phyloP scores from a whole-genome alignment of 2,329 filamentous ascomycete genomes.

The Aspergillus clavatus region DNA sequence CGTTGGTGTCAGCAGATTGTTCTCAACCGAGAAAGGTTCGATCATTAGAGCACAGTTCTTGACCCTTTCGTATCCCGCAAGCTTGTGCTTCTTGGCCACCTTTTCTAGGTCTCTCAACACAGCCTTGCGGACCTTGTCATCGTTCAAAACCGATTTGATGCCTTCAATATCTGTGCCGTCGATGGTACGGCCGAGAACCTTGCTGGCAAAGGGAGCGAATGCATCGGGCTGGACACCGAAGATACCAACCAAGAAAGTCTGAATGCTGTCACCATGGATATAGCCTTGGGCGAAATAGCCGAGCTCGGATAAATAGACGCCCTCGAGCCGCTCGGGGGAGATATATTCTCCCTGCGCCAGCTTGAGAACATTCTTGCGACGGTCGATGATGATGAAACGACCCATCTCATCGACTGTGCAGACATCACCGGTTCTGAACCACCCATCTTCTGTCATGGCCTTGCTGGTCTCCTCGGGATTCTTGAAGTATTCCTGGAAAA shows the following conservation, averaged over 20 bases:
- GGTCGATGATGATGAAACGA: constrained; percentile 88
- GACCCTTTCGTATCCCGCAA: constrained; percentile 86
- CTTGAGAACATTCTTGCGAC: constrained; percentile 99
- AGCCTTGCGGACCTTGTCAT: constrained; percentile 67
- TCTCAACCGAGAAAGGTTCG: constrained; percentile 90
- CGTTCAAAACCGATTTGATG: constrained; percentile 61
- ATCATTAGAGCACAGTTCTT: constrained; percentile 68
- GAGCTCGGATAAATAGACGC: constrained; percentile 79
- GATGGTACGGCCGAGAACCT: constrained; percentile 66
- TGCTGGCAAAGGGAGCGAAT: constrained; percentile 76
- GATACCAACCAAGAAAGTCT: constrained; percentile 77
- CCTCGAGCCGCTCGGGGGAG: constrained; percentile 94
- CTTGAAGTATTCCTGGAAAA: constrained; percentile 86
- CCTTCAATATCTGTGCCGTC: constrained; percentile 60
- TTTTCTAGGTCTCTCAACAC: constrained; percentile 73
- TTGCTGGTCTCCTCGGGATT: constrained; percentile 83
- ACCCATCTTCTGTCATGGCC: constrained; percentile 78
- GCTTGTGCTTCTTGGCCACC: constrained; percentile 76
- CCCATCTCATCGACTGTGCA: constrained; percentile 78
- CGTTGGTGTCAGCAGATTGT: constrained; percentile 63
- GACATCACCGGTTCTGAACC: constrained; percentile 97
- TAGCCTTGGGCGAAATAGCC: constrained; percentile 75
- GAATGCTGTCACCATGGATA: constrained; percentile 82
- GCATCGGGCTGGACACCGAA: constrained; percentile 81
- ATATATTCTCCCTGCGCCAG: constrained; percentile 97